Percentiles rank a stretch among this genome's conserved stretches.
Evolutionary conservation across 169 alveolate species (phyloP).

Genomic region (Plasmodium adleri): DNA sequence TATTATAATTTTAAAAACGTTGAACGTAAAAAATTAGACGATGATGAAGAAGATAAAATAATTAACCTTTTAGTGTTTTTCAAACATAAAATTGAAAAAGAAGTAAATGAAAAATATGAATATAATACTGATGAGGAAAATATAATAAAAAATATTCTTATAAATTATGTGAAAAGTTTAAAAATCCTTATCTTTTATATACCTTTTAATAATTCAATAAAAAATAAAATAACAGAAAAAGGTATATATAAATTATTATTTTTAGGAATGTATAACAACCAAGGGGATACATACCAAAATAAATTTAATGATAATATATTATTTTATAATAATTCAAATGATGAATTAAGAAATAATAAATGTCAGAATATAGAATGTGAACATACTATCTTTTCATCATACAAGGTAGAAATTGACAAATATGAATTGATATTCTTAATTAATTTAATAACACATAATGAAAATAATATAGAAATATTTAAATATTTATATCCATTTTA

Average conservation of each 20-base stretch:
- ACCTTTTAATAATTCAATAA: constrained; percentile 46
- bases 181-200: constrained; percentile 45
- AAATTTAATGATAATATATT: neutral
- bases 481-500: constrained; percentile 38
- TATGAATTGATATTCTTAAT: constrained; percentile 71
- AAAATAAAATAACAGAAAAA: constrained; percentile 63
- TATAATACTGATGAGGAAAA: constrained; percentile 5
- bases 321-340: neutral
- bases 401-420: constrained; percentile 29
- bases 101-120: neutral
- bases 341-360: neutral
- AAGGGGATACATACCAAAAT: neutral
- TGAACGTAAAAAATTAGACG: constrained; percentile 34
- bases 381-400: neutral
- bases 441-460: constrained; percentile 75
- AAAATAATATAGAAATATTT: constrained; percentile 27
- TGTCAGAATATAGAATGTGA: neutral
- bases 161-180: constrained; percentile 39
- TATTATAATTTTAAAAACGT: constrained; percentile 33
- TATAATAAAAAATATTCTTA: neutral
- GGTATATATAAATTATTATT: constrained; percentile 26
- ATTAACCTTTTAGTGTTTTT: constrained; percentile 13
- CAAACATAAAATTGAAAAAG: constrained; percentile 36
- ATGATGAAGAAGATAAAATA: constrained; percentile 44
- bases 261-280: constrained; percentile 6